These are phyloP conservation scores for Sporothrix euskadiensis DNA, from an alignment of 2,329 filamentous ascomycete species.

Conservation along the genomic window DNA sequence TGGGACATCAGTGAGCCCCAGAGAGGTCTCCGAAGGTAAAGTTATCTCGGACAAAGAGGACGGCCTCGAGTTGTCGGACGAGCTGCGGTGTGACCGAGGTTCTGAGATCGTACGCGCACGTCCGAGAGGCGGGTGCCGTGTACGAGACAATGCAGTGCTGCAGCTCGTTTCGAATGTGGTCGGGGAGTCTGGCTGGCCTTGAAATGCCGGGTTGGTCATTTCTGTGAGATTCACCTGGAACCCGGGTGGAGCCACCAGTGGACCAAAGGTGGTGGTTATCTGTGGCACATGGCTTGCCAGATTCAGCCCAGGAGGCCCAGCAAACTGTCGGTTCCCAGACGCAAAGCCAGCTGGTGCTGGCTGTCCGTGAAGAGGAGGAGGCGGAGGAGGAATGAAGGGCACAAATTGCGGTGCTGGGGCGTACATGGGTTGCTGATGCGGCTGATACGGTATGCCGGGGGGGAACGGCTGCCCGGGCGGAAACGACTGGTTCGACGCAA, in stretches of 20 bases:
- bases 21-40: slow-evolving; percentile 30
- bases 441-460: neutral
- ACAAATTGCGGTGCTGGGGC: neutral
- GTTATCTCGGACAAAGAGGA: neutral
- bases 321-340: neutral
- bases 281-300: neutral
- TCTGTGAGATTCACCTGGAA: neutral
- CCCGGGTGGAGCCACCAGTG: neutral
- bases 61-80: neutral
- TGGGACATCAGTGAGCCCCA: neutral
- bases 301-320: neutral
- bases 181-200: slow-evolving; percentile 10
- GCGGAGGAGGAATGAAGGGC: slow-evolving; percentile 27
- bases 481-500: slow-evolving; percentile 2
- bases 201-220: neutral
- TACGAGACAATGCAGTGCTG: neutral
- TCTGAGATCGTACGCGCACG: slow-evolving; percentile 24
- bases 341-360: neutral
- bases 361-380: slow-evolving; percentile 24
- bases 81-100: neutral
- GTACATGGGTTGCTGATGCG: neutral
- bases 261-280: neutral
- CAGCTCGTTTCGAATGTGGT: neutral
- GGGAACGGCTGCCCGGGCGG: slow-evolving; percentile 16
- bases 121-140: slow-evolving; percentile 18